These are phyloP conservation scores for Lizanozyma gosingica DNA, from an alignment of 1,139 yeast species.

Conservation along the genomic window DNA sequence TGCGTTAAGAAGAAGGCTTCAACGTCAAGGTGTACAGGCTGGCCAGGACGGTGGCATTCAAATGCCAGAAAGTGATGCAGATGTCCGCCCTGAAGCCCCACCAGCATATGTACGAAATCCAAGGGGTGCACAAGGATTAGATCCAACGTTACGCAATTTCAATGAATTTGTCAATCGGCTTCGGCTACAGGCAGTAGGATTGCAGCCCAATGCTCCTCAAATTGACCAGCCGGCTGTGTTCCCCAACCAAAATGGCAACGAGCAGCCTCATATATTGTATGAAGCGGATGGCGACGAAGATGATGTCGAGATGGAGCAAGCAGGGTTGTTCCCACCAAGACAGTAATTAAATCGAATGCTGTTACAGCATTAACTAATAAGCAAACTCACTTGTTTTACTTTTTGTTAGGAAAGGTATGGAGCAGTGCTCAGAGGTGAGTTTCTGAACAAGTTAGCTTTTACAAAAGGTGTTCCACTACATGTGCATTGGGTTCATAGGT, in stretches of 20 bases:
- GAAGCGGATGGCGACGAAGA: conserved; percentile 23
- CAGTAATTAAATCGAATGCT: neutral
- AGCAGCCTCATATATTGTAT: conserved; percentile 17
- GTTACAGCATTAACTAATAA: too few relatives aligned
- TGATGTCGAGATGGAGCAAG: conserved; percentile 30
- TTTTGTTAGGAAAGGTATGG: too few relatives aligned
- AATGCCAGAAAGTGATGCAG: neutral
- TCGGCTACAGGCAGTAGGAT: conserved; percentile 6
- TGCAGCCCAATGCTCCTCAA: conserved; percentile 30
- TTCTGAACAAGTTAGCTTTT: too few relatives aligned
- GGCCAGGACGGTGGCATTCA: neutral
- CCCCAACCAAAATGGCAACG: conserved; percentile 17
- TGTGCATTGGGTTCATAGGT: too few relatives aligned
- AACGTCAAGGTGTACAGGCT: neutral
- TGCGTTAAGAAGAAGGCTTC: neutral
- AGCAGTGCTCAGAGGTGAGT: neutral
- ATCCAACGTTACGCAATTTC: neutral
- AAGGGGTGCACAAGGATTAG: neutral
- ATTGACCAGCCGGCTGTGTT: conserved; percentile 37
- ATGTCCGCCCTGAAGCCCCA: too few relatives aligned
- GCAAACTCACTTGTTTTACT: too few relatives aligned
- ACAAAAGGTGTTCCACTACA: too few relatives aligned
- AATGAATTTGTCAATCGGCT: too few relatives aligned
- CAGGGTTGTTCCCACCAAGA: conserved; percentile 21
- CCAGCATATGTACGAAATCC: too few relatives aligned